phyloP scores from a whole-genome alignment of 108 stramenopile genomes.

The Nannochloropsis granulata region DNA sequence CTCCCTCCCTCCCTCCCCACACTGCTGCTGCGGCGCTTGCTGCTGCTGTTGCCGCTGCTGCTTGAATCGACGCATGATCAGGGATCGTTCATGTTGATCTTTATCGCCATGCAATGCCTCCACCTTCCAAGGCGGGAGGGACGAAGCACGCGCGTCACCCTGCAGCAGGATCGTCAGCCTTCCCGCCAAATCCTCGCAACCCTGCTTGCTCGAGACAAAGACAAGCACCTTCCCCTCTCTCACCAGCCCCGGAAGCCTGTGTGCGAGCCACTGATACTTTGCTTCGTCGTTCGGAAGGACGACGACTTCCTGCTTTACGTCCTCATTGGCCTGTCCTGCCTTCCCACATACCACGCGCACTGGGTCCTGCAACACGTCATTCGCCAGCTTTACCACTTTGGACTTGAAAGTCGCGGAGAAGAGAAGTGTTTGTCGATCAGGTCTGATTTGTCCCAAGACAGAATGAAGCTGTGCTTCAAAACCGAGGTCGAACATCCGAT shows the following conservation, averaged over 20 bases:
- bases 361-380: constrained; percentile 31
- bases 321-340: constrained; percentile 35
- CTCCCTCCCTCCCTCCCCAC: not conserved
- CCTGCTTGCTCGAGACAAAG: constrained; percentile 94
- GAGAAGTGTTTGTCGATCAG: constrained; percentile 72
- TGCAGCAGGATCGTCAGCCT: constrained; percentile 3
- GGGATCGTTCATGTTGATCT: constrained; percentile 83
- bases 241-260: constrained; percentile 8
- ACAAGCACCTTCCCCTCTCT: constrained; percentile 49
- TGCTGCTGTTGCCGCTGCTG: not conserved
- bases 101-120: constrained; percentile 93
- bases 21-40: not conserved
- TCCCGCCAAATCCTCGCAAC: constrained; percentile 82
- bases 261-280: constrained; percentile 38
- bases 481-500: constrained; percentile 88
- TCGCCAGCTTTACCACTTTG: constrained; percentile 48
- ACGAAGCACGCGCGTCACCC: constrained; percentile 16
- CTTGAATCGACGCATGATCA: constrained; percentile 75
- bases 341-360: constrained; percentile 33
- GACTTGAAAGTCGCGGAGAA: constrained; percentile 96
- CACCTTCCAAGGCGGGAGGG: constrained; percentile 68
- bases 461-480: constrained; percentile 97
- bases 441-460: constrained; percentile 38
- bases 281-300: constrained; percentile 22
- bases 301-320: constrained; percentile 26